Evolutionary conservation across 2,329 filamentous ascomycete genomes (phyloP), one percentile per base, ranked within the genome.

Genomic region (Penicillium capsulatum): DNA sequence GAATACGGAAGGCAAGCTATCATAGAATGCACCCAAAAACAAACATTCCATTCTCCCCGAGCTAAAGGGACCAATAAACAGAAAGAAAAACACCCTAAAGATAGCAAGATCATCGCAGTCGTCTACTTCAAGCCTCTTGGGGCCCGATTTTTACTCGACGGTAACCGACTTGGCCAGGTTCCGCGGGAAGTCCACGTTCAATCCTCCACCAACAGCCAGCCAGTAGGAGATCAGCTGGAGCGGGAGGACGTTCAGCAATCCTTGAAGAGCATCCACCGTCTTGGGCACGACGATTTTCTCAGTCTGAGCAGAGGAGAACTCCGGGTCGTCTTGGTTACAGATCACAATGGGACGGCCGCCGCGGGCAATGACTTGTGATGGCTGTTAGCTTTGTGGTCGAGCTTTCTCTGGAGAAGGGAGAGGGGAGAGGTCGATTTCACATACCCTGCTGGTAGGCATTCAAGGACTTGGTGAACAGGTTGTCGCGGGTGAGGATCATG

Each of bases 81-180:
- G 40, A 14, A 26, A 35, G 32, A 40, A 29, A 43, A 52, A 48
- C 44, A 48, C 50, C 38, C 45, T 49, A 54, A 52, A 47, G 34
- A 49, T 53, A 51, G 42, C 38, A 48, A 51, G 38, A 51, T 54
- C 51, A 50, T 54, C 29, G 48, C 39, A 48, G 45, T 54, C 50
- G 46, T 54, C 48, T 54, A 53, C 42, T 40, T 34, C 38, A 42
- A 31, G 17, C 15, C 17, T 32, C 31, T 34, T 16, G 8, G 34
- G 14, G 11, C 19, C 31, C 14, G 19, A 9, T 22, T n/a, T 50
- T 76, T 91, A 98, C 80, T 98, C 92, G 55, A 98, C 92, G 50
- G 92, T 98, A 51, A 98, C 92, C 50, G 89, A 95, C 81, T 98
- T 98, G 68, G 92, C 92, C 72, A 98, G 73, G 76, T 98, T 98